Evolutionary conservation across 805 yeast genomes (phyloP), one percentile per base, ranked within the genome.

Genomic region (Kodamaea laetipori): DNA sequence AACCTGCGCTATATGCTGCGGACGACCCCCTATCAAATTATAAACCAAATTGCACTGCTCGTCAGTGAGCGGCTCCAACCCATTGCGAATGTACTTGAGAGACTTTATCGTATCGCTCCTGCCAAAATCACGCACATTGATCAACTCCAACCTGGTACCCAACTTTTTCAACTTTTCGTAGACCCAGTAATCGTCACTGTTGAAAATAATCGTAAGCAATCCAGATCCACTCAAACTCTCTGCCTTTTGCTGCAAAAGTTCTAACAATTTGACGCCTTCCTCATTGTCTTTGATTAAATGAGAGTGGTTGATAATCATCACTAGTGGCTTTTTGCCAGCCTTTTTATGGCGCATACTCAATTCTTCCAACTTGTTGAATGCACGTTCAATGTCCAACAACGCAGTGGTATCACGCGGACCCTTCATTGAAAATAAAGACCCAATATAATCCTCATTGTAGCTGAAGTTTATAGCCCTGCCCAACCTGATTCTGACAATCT

Each of bases 361-460:
- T 51, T 80, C 80, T 55, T 88, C 95, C 7, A 87, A 64, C 50
- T 83, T 84, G 47, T 80, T 77, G 61, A 88, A 84, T 0, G 94
- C 95, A 37, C 95, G 69, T 58, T 87, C 95, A 34, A 87, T 86
- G 56, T 86, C 95, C 30, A 86, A 65, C 37, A 86, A 61, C 0
- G 94, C 92, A 0, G 90, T 85, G 4, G 94, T 84, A 49, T 87
- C 95, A 45, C 95, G 71, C 9, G 95, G 95, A 0, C 95, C 95
- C 21, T 87, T 66, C 38, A 87, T 84, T 11, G 89, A 82, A 52
- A 87, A 87, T 43, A 87, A 67, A 0, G 90, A 80, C 0, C 95
- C 95, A 44, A 87, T 80, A 60, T 87, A 87, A 61, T 87, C 95
- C 56, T 87, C 95, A 50, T 77, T 82, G 58, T 73, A 87, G 31